phyloP scores from a whole-genome alignment of 306 rosid genomes.

The Dryas alaskensis region DNA sequence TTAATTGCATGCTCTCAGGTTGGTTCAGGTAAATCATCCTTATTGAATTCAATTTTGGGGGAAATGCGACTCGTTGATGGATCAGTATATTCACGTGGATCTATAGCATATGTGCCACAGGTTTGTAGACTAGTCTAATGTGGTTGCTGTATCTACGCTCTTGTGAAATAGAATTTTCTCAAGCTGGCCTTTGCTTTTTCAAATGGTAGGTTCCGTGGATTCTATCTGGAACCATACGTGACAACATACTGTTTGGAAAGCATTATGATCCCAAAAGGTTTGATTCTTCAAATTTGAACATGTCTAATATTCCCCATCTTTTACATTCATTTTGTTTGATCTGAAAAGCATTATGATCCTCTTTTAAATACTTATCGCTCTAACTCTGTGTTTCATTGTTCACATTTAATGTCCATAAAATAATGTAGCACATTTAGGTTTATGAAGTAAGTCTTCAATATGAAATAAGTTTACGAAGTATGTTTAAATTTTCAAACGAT shows the following conservation, averaged over 20 bases:
- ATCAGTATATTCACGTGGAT: constrained; percentile 53
- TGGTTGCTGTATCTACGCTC: constrained; percentile 12
- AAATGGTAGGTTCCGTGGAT: constrained; percentile 86
- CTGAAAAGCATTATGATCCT: too few species aligned
- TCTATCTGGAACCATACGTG: constrained; percentile 86
- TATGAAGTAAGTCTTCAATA: neutral
- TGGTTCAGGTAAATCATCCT: constrained; percentile 95
- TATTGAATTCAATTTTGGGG: constrained; percentile 71
- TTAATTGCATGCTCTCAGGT: constrained; percentile 59
- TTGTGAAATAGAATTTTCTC: constrained; percentile 25
- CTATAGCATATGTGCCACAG: constrained; percentile 90
- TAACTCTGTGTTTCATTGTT: neutral
- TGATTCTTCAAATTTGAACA: constrained; percentile 11
- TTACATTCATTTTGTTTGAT: neutral
- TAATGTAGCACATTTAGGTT: neutral
- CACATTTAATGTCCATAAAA: neutral
- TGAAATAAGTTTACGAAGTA: neutral
- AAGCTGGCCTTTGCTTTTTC: constrained; percentile 18
- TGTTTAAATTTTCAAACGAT: neutral
- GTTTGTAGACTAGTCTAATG: constrained; percentile 38
- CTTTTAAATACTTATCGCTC: too few species aligned
- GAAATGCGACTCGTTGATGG: constrained; percentile 69
- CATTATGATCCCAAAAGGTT: constrained; percentile 69
- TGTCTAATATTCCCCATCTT: neutral
- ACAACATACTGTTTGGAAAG: constrained; percentile 84